Percentiles rank a stretch among this genome's conserved stretches.
phyloP scores from a whole-genome alignment of 176 grass and related monocot species.

The Oryza nivara region DNA sequence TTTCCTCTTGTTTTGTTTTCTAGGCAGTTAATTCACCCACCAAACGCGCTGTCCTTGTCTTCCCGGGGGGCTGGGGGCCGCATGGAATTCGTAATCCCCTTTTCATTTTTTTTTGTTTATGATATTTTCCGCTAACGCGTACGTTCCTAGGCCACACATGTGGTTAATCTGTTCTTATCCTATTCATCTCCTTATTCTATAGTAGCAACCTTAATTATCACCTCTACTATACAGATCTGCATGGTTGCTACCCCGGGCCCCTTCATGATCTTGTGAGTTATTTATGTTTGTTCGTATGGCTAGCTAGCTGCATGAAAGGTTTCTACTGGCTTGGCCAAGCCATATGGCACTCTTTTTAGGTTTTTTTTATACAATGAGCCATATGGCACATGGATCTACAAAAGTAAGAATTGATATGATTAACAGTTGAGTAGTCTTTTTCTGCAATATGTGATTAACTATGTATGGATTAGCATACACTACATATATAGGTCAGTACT shows the following conservation, averaged over 20 bases:
- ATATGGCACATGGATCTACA: too few relatives aligned
- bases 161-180: background rate
- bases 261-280: background rate
- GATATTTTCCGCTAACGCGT: background rate
- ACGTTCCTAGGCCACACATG: background rate
- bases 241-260: background rate
- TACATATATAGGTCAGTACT: too few relatives aligned
- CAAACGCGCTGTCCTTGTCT: background rate
- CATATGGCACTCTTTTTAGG: too few relatives aligned
- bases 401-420: too few relatives aligned
- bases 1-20: background rate
- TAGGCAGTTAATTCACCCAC: background rate
- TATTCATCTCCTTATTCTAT: background rate
- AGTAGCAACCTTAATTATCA: too few relatives aligned
- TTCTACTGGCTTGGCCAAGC: background rate
- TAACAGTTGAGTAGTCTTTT: too few relatives aligned
- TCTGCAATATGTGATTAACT: too few relatives aligned
- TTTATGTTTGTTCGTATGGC: background rate
- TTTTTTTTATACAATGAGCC: too few relatives aligned
- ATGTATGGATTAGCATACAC: too few relatives aligned
- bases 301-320: background rate
- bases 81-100: background rate
- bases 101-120: background rate
- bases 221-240: background rate
- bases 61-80: too few relatives aligned